Base-by-base conservation (phyloP, 2,329 filamentous ascomycete species). In the Myriosclerotinia duriaeana region DNA sequence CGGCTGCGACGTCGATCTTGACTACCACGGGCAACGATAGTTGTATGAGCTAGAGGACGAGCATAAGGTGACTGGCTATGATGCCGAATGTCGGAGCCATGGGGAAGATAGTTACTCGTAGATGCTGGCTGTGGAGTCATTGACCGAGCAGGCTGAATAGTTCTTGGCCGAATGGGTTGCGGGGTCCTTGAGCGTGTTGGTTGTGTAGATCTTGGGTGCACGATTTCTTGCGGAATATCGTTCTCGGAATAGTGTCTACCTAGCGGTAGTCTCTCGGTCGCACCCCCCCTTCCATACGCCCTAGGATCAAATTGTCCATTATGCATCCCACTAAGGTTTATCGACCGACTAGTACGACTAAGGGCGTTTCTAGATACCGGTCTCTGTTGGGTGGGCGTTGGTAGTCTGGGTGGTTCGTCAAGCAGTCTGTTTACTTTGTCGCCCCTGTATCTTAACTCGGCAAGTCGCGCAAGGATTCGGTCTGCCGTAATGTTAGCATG, bases 221-320 rank as follows among this genome's bases (percentile, higher is more conserved):
- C 2, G 30, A 38, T 26, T 12, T 61, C 58, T 7, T 50, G 30
- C 7, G 30, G n/a, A 22, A 38, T 9, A 5, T 26, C 44, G 34
- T 40, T 50, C 22, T 61, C 58, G 14, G 44, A 50, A 36, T 50
- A 61, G 8, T 50, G 44, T 40, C 46, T 50, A 38, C 15, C 46
- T 40, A 61, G 58, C 15, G 58, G 58, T 20, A 52, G 58, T 5
- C 44, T 34, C 8, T 61, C 58, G 36, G n/a, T 30, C 12, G 44
- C 34, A 50, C 30, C 22, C 50, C 44, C 22, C 50, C 44, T 61
- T 40, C 58, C 58, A 61, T 61, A 61, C 15, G 44, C 22, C 26
- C 58, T 50, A 38, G 58, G 58, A 22, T 61, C 58, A 20, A n/a
- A 61, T 22, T 61, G 58, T 46, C 44, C 58, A 38, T 61, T 36